phyloP scores from a whole-genome alignment of 495 filamentous ascomycete genomes.

The Xylaria acuta region DNA sequence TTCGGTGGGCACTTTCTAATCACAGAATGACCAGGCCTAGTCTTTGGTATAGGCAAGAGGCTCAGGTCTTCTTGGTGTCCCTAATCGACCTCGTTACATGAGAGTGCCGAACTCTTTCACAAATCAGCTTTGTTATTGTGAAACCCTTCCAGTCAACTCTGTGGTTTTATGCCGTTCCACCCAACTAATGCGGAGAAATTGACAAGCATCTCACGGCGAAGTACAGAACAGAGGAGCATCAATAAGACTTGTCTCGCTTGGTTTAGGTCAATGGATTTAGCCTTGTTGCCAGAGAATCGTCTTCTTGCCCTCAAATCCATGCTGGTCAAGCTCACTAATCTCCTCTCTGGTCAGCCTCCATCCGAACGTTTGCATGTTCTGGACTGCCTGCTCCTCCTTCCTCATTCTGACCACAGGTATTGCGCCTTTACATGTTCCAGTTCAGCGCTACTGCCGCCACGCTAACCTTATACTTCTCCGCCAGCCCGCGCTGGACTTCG shows the following conservation, averaged over 20 bases:
- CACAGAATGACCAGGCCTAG: neutral
- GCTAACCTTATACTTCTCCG: too few relatives aligned
- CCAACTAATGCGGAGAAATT: too few relatives aligned
- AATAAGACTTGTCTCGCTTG: too few relatives aligned
- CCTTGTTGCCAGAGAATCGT: slow-evolving; percentile 7
- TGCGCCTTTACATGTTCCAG: too few relatives aligned
- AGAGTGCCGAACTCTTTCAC: neutral
- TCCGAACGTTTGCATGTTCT: slow-evolving; percentile 10
- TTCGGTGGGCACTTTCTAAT: neutral
- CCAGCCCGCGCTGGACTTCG: too few relatives aligned
- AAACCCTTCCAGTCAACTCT: neutral
- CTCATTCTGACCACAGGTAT: too few relatives aligned
- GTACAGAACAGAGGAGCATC: neutral
- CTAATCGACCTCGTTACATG: neutral
- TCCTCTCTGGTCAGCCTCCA: slow-evolving; percentile 2
- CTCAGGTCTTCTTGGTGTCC: too few relatives aligned
- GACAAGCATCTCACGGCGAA: neutral
- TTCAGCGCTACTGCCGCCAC: too few relatives aligned
- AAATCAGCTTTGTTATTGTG: neutral
- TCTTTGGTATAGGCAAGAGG: neutral
- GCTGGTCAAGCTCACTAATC: neutral
- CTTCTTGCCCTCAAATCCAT: neutral
- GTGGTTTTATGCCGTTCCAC: neutral
- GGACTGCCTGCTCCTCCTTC: neutral
- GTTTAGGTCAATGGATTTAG: neutral